Evolutionary conservation across 1,284 basidiomycete genomes (phyloP).

Genomic region (Nidula niveotomentosa): DNA sequence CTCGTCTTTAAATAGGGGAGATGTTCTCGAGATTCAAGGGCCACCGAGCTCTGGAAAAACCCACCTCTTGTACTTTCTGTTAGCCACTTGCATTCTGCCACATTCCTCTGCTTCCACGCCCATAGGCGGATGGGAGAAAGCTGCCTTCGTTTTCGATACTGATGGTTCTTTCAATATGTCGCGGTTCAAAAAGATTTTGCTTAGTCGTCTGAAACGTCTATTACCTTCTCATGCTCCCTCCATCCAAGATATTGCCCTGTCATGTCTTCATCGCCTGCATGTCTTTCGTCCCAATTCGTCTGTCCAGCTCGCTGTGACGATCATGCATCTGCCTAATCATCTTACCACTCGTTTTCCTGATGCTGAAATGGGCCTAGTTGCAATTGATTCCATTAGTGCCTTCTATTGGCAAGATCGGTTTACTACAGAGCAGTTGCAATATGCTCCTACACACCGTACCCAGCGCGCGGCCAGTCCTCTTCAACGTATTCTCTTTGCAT

Average conservation of each 20-base stretch:
- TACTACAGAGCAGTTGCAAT: constrained; percentile 52
- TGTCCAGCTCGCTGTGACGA: constrained; percentile 62
- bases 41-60: constrained; percentile 74
- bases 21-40: constrained; percentile 77
- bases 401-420: constrained; percentile 80
- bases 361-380: constrained; percentile 59
- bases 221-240: constrained; percentile 20
- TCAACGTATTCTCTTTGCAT: constrained; percentile 43
- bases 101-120: constrained; percentile 19
- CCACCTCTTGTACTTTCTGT: constrained; percentile 64
- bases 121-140: constrained; percentile 59
- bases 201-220: constrained; percentile 22
- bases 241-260: constrained; percentile 27
- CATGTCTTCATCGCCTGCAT: constrained; percentile 53
- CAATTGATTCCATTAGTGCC: constrained; percentile 73
- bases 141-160: constrained; percentile 67
- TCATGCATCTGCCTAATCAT: constrained; percentile 59
- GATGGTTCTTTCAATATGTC: constrained; percentile 60
- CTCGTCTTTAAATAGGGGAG: constrained; percentile 44
- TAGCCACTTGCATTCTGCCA: constrained; percentile 64
- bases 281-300: constrained; percentile 69
- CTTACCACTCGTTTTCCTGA: constrained; percentile 46
- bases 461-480: constrained; percentile 29
- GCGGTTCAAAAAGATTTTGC: constrained; percentile 53
- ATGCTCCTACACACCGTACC: constrained; percentile 11